These are phyloP conservation scores for Aspergillus melleus DNA, from an alignment of 2,329 filamentous ascomycete species.

Conservation along the genomic window DNA sequence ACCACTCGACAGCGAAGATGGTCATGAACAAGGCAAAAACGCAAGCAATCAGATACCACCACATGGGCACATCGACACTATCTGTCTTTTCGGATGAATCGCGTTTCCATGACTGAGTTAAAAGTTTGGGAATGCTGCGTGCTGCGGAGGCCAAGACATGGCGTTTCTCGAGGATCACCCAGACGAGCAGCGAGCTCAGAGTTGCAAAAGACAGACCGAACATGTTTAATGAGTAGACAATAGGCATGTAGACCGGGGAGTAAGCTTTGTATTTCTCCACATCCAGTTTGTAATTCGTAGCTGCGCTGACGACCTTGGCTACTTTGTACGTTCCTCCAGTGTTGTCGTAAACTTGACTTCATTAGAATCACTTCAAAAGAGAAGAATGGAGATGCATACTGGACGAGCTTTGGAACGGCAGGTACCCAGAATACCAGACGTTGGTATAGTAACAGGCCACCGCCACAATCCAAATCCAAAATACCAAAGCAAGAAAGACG, in stretches of 20 bases:
- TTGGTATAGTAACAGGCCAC: slow-evolving; percentile 64
- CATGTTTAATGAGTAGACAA: slow-evolving; percentile 29
- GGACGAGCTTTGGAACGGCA: slow-evolving; percentile 54
- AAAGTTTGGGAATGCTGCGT: neutral
- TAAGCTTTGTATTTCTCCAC: slow-evolving; percentile 63
- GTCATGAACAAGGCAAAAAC: slow-evolving; percentile 22
- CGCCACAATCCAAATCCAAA: slow-evolving; percentile 61
- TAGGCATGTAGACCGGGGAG: slow-evolving; percentile 49
- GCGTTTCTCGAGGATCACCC: slow-evolving; percentile 24
- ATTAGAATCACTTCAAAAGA: neutral
- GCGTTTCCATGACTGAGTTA: neutral
- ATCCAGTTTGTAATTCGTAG: slow-evolving; percentile 60
- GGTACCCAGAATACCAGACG: slow-evolving; percentile 61
- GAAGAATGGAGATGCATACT: slow-evolving; percentile 8
- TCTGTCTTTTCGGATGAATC: neutral
- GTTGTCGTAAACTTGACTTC: slow-evolving; percentile 63
- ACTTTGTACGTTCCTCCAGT: slow-evolving; percentile 64
- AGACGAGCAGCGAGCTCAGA: slow-evolving; percentile 52
- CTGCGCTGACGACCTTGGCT: slow-evolving; percentile 55
- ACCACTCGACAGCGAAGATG: slow-evolving; percentile 27
- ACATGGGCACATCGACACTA: slow-evolving; percentile 19
- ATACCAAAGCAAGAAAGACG: slow-evolving; percentile 63
- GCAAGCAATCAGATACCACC: slow-evolving; percentile 22
- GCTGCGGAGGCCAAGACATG: slow-evolving; percentile 15
- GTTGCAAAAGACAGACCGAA: slow-evolving; percentile 65